A percentile compares a stretch with the other conserved stretches of the same genome.
Evolutionary conservation across 1,139 yeast species (phyloP).

Genomic region (Geotrichum histeridarum): DNA sequence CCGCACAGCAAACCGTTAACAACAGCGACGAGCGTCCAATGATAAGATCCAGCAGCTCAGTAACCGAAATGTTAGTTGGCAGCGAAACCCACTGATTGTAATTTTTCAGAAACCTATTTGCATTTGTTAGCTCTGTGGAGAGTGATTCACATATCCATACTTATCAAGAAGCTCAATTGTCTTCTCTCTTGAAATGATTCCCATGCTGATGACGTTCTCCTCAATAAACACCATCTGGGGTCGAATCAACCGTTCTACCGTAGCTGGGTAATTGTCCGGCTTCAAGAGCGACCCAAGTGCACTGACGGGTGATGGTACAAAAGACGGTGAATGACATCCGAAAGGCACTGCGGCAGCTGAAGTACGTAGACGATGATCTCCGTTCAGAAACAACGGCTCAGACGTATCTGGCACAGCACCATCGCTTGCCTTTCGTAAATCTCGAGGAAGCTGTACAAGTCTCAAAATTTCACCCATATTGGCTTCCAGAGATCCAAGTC

Average conservation of each 20-base stretch:
- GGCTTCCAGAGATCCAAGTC: slow-evolving; percentile 1
- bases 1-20: slow-evolving; percentile 59
- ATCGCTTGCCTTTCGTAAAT: not conserved
- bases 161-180: slow-evolving; percentile 46
- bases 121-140: not conserved
- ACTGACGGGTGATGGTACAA: slow-evolving; percentile 49
- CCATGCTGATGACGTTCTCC: slow-evolving; percentile 47
- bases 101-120: slow-evolving; percentile 51
- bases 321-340: slow-evolving; percentile 43
- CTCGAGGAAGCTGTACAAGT: not conserved
- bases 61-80: slow-evolving; percentile 52
- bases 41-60: slow-evolving; percentile 49
- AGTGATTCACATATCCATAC: not conserved
- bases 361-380: slow-evolving; percentile 19
- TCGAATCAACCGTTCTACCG: slow-evolving; percentile 43
- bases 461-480: slow-evolving; percentile 3
- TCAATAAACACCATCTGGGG: slow-evolving; percentile 34
- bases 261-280: slow-evolving; percentile 40
- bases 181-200: slow-evolving; percentile 49
- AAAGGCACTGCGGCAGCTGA: slow-evolving; percentile 34
- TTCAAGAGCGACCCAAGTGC: slow-evolving; percentile 41
- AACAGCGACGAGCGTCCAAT: slow-evolving; percentile 55
- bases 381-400: slow-evolving; percentile 9
- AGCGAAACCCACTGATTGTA: slow-evolving; percentile 78
- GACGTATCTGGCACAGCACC: not conserved